Evolutionary conservation across 23 red algal genomes (phyloP), one percentile per base, ranked within the genome.

Genomic region (Agarophyton chilense): DNA sequence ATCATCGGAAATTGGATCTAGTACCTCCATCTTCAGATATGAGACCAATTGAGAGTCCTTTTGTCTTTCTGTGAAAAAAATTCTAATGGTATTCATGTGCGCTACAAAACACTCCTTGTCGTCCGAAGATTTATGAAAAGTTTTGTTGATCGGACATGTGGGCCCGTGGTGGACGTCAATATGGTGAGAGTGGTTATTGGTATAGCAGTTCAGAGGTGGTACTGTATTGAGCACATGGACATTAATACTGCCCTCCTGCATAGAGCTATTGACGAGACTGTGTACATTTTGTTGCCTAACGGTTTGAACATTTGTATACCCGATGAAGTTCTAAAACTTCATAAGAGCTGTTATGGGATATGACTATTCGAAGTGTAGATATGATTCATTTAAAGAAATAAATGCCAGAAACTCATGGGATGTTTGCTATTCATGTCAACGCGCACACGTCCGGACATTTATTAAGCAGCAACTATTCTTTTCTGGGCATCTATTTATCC

Each of bases 211-310:
- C 40, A 80, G 77, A 72, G 50, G 67, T 55, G 70, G 45, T 72
- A 49, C 44, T 29, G 28, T 13, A 46, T 93, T 61, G n/a, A 93
- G 3, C 63, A 75, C 18, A 61, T 81, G 72, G 90, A 86, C 43
- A 71, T 93, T 52, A 78, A 67, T 29, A 93, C 90, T 10, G 90
- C 61, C 11, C 85, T 83, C 62, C 79, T 93, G 5, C 43, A 93
- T 64, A 34, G 77, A 10, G 72, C 70, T 19, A 65, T 93, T 54
- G 68, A 86, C 38, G 64, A 84, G 19, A 38, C 84, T 31, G 33
- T 93, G 1, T 93, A 81, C 71, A 68, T 88, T 28, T 19, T 14
- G 21, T 10, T 53, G 24, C 42, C 68, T 4, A 13, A 32, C 9
- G 73, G 73, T 36, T 21, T 78, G 4, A 5, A 78, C 17, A 32